Evolutionary conservation across 768 basidiomycete genomes (phyloP).

Genomic region (Ramaria sp.): DNA sequence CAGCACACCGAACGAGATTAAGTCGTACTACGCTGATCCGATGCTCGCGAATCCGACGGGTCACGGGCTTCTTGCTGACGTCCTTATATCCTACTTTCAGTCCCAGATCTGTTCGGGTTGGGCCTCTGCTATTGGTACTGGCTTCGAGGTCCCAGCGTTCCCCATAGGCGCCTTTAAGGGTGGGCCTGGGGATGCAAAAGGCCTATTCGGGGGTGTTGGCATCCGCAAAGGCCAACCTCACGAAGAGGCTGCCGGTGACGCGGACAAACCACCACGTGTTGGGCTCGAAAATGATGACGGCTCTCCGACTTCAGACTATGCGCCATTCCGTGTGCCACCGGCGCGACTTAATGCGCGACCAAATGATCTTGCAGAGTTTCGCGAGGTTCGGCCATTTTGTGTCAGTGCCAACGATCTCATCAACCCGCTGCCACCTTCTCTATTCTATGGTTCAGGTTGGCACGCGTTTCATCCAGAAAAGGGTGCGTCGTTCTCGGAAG

Average conservation of each 20-base stretch:
- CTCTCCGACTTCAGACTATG: slow-evolving; percentile 18
- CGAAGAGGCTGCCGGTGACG: slow-evolving; percentile 17
- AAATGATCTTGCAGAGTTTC: slow-evolving; percentile 38
- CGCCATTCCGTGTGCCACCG: slow-evolving; percentile 49
- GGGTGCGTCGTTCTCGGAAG: slow-evolving; percentile 22
- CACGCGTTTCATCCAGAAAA: slow-evolving; percentile 58
- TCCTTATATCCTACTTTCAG: slow-evolving; percentile 87
- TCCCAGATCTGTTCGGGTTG: slow-evolving; percentile 82
- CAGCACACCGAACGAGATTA: slow-evolving; percentile 49
- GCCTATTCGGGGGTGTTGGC: slow-evolving; percentile 79
- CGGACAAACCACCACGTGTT: slow-evolving; percentile 4
- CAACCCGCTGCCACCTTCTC: slow-evolving; percentile 88
- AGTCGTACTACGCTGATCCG: slow-evolving; percentile 71
- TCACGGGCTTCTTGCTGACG: slow-evolving; percentile 82
- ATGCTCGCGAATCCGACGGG: slow-evolving; percentile 72
- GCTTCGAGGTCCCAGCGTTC: slow-evolving; percentile 47
- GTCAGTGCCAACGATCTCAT: slow-evolving; percentile 96
- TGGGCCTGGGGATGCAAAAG: slow-evolving; percentile 39
- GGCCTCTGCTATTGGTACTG: slow-evolving; percentile 52
- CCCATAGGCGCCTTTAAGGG: slow-evolving; percentile 26
- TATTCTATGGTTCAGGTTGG: slow-evolving; percentile 96
- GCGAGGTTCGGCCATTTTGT: slow-evolving; percentile 87
- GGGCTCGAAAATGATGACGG: slow-evolving; percentile 7
- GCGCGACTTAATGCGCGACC: slow-evolving; percentile 54
- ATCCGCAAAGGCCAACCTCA: slow-evolving; percentile 59